Conservation (phyloP, 768 basidiomycete genomes). For the Suillus hirtellus region DNA sequence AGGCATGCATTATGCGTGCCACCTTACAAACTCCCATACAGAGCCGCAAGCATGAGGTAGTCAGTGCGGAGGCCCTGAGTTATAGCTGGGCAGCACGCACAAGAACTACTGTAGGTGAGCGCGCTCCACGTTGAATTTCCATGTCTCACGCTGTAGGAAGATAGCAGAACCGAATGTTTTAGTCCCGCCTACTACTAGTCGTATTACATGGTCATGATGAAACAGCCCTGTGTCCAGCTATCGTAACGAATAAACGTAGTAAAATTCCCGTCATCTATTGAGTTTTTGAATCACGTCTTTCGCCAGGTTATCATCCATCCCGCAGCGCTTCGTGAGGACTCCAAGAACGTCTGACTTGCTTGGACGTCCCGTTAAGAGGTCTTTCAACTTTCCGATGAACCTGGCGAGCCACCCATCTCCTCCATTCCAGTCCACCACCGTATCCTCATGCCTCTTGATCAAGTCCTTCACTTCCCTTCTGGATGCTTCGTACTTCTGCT, state of each 20-base stretch:
- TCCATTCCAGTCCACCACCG: slow-evolving; percentile 2
- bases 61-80: not conserved
- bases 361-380: not conserved
- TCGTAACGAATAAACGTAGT: not conserved
- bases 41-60: not conserved
- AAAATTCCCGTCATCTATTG: not conserved
- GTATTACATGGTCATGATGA: not conserved
- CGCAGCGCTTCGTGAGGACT: slow-evolving; percentile 5
- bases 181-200: not conserved
- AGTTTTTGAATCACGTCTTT: not conserved
- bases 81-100: not conserved
- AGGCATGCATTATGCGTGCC: not conserved
- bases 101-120: not conserved
- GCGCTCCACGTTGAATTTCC: not conserved
- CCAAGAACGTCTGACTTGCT: not conserved
- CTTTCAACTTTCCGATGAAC: slow-evolving; percentile 3
- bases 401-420: not conserved
- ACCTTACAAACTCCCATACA: not conserved
- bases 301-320: not conserved
- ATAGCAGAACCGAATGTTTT: not conserved
- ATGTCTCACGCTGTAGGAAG: not conserved
- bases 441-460: not conserved
- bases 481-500: slow-evolving; percentile 10
- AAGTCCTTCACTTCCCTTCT: not conserved
- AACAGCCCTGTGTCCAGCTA: not conserved